A percentile compares a stretch with the other conserved stretches of the same genome.
These are phyloP conservation scores for Exserohilum turcica DNA, from an alignment of 2,329 filamentous ascomycete genomes.

Conservation along the genomic window DNA sequence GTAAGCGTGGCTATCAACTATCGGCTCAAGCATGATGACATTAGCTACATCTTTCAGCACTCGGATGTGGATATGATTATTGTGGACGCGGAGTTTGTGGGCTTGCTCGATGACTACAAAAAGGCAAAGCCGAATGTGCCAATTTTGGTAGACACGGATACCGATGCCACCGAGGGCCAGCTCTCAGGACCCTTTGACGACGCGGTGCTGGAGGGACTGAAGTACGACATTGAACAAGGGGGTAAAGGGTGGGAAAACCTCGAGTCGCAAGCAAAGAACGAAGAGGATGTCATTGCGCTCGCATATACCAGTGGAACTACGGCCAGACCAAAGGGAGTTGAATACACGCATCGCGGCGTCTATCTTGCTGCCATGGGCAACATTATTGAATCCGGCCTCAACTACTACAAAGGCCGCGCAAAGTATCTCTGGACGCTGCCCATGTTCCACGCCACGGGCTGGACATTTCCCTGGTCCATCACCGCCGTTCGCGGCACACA, in stretches of 20 bases:
- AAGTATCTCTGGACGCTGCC: conserved; percentile 91
- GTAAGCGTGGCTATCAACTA: conserved; percentile 78
- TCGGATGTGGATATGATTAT: conserved; percentile 86
- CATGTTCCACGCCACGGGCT: conserved; percentile 75
- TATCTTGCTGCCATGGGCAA: conserved; percentile 87
- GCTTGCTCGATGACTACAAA: conserved; percentile 70
- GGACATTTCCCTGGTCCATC: conserved; percentile 93
- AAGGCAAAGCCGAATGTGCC: conserved; percentile 66
- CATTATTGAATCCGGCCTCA: conserved; percentile 85
- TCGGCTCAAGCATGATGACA: conserved; percentile 79
- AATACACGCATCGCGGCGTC: conserved; percentile 85
- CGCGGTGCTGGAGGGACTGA: conserved; percentile 79
- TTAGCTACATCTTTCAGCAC: conserved; percentile 88
- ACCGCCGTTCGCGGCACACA: conserved; percentile 93
- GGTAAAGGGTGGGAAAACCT: conserved; percentile 77
- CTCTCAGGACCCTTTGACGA: conserved; percentile 81
- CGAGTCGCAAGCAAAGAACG: conserved; percentile 70
- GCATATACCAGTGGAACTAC: conserved; percentile 96
- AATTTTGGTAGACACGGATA: conserved; percentile 83
- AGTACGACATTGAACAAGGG: conserved; percentile 70
- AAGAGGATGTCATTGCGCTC: conserved; percentile 82
- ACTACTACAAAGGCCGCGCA: conserved; percentile 69
- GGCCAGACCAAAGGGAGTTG: conserved; percentile 86
- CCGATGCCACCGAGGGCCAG: conserved; percentile 74
- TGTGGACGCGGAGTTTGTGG: conserved; percentile 79